Conservation (phyloP, 495 filamentous ascomycete genomes). For the Penicillium fimorum region DNA sequence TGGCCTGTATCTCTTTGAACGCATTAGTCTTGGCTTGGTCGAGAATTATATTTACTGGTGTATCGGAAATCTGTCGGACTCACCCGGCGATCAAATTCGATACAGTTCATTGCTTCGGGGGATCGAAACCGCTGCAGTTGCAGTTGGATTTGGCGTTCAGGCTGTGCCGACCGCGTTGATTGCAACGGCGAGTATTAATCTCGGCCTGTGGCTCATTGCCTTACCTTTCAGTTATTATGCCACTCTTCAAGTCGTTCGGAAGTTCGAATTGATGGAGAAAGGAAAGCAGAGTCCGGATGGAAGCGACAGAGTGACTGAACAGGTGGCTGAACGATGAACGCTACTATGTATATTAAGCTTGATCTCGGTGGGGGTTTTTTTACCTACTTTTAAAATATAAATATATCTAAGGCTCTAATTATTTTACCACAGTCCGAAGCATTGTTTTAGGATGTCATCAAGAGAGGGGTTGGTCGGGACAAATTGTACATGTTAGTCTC, state of each 20-base stretch:
- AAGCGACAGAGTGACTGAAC: neutral
- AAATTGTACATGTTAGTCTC: neutral
- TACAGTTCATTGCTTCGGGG: constrained; percentile 43
- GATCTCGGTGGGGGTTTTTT: neutral
- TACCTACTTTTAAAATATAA: neutral
- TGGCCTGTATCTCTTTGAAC: constrained; percentile 41
- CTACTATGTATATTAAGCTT: too few relatives aligned
- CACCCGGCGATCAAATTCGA: constrained; percentile 42
- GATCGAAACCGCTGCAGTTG: constrained; percentile 42
- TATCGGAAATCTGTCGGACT: constrained; percentile 43
- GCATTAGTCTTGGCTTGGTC: constrained; percentile 38
- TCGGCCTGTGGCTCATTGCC: constrained; percentile 40
- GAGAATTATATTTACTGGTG: constrained; percentile 51
- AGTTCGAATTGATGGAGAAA: constrained; percentile 18
- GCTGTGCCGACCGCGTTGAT: constrained; percentile 43
- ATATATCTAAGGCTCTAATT: neutral
- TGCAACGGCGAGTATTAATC: constrained; percentile 42
- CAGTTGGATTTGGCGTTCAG: constrained; percentile 43
- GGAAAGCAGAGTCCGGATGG: neutral
- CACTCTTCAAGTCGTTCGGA: constrained; percentile 37
- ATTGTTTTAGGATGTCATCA: neutral
- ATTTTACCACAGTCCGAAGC: neutral
- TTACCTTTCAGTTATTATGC: constrained; percentile 47
- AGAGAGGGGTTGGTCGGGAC: too few relatives aligned
- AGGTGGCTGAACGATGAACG: neutral